Percentiles rank a stretch among this genome's conserved stretches.
Evolutionary conservation across 805 yeast species (phyloP).

Genomic region (Cyberlindnera maritima): DNA sequence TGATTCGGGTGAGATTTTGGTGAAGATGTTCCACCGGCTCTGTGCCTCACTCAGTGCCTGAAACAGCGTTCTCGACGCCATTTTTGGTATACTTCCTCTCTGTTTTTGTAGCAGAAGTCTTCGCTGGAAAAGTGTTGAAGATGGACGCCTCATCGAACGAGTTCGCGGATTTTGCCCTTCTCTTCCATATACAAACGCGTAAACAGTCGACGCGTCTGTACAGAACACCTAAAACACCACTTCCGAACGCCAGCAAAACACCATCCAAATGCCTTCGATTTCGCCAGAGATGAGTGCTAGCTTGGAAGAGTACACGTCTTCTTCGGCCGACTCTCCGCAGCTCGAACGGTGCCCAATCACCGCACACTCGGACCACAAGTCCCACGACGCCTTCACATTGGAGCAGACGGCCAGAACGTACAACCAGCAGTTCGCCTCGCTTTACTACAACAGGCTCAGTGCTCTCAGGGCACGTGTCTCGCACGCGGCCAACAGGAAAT

Average conservation of each 20-base stretch:
- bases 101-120: too few species aligned
- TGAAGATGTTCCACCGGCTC: conserved; percentile 38
- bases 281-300: conserved; percentile 6
- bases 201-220: not conserved
- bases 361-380: conserved; percentile 12
- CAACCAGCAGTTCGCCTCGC: conserved; percentile 53
- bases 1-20: conserved; percentile 27
- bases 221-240: not conserved
- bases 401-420: conserved; percentile 38
- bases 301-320: conserved; percentile 8
- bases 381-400: conserved; percentile 7
- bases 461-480: conserved; percentile 45
- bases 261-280: conserved; percentile 15
- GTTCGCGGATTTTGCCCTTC: not conserved
- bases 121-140: not conserved
- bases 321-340: not conserved
- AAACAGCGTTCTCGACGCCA: not conserved
- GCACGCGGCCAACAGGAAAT: conserved; percentile 45
- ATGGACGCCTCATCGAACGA: not conserved
- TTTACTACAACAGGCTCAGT: conserved; percentile 53
- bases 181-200: not conserved
- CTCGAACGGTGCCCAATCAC: conserved; percentile 1
- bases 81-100: not conserved
- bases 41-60: conserved; percentile 2
- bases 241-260: not conserved